Evolutionary conservation across 352 stramenopile species (phyloP).

Genomic region (Phytophthora brassicae): DNA sequence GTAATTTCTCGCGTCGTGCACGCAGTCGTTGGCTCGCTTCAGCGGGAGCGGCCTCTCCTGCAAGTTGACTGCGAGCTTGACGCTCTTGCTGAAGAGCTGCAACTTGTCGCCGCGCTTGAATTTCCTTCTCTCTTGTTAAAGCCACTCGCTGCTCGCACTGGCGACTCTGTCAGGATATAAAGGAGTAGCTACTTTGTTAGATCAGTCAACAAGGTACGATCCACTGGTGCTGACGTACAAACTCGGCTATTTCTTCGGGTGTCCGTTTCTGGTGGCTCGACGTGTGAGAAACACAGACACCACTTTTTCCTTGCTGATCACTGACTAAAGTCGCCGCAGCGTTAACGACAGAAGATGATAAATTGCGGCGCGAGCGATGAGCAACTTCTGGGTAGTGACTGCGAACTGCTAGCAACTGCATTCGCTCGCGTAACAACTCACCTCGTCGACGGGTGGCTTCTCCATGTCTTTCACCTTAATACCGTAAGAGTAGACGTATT

Average conservation of each 20-base stretch:
- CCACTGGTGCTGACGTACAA: slow-evolving; percentile 30
- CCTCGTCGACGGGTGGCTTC: slow-evolving; percentile 51
- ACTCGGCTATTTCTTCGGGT: slow-evolving; percentile 30
- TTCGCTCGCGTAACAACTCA: slow-evolving; percentile 48
- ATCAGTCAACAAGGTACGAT: not conserved
- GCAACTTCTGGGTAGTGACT: slow-evolving; percentile 49
- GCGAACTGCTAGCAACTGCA: slow-evolving; percentile 43
- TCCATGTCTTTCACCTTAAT: slow-evolving; percentile 56
- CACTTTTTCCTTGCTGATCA: not conserved
- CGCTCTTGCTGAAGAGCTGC: slow-evolving; percentile 38
- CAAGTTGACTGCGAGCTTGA: slow-evolving; percentile 32
- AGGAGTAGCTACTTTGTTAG: not conserved
- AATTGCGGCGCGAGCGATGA: slow-evolving; percentile 19
- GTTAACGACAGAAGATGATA: not conserved
- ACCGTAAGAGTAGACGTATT: not conserved
- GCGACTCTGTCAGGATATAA: slow-evolving; percentile 32
- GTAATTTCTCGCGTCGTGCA: slow-evolving; percentile 48
- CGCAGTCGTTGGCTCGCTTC: slow-evolving; percentile 50
- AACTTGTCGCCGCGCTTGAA: slow-evolving; percentile 21
- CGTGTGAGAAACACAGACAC: not conserved
- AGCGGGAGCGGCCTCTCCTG: slow-evolving; percentile 34
- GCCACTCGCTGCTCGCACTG: slow-evolving; percentile 55
- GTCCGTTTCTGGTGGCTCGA: slow-evolving; percentile 15
- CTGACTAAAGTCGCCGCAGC: slow-evolving; percentile 3
- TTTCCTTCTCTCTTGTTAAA: slow-evolving; percentile 43